Evolutionary conservation across 192 early-diverging fungal species (phyloP).

Genomic region (Diversispora epigaea): DNA sequence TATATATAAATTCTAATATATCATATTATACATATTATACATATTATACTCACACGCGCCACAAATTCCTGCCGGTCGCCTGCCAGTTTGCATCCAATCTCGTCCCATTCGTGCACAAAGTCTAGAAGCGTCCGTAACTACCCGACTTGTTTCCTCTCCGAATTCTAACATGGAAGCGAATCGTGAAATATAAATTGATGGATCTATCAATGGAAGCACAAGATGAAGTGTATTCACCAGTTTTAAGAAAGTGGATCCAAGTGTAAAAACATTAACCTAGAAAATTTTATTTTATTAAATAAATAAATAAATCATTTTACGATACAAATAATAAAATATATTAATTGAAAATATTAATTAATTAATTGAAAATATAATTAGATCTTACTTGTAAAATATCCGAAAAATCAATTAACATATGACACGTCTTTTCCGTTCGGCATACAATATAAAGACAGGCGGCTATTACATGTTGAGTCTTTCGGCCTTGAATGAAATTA

Average conservation of each 20-base stretch:
- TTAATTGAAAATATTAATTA: neutral
- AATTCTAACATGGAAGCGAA: slow-evolving; percentile 90
- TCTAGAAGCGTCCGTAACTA: slow-evolving; percentile 75
- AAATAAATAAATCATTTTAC: too few species aligned
- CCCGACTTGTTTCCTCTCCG: slow-evolving; percentile 79
- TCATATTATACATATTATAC: neutral
- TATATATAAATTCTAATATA: neutral
- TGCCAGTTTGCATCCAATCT: slow-evolving; percentile 90
- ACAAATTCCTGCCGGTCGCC: slow-evolving; percentile 92
- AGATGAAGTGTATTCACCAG: slow-evolving; percentile 67
- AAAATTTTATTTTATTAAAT: neutral
- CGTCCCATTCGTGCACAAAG: slow-evolving; percentile 88
- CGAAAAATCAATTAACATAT: slow-evolving; percentile 96
- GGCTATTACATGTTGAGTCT: slow-evolving; percentile 72
- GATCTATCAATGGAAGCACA: slow-evolving; percentile 79
- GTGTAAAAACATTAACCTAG: slow-evolving; percentile 79
- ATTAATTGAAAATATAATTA: neutral
- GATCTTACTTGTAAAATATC: slow-evolving; percentile 70
- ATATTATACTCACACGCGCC: slow-evolving; percentile 62
- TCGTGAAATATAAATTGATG: slow-evolving; percentile 87
- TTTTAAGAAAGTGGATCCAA: slow-evolving; percentile 82
- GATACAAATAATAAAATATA: slow-evolving; percentile 1
- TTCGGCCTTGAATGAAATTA: slow-evolving; percentile 82
- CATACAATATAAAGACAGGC: slow-evolving; percentile 93
- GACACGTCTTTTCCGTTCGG: slow-evolving; percentile 76